Evolutionary conservation across 106 monocot genomes (phyloP).

Genomic region (Allium fistulosum): DNA sequence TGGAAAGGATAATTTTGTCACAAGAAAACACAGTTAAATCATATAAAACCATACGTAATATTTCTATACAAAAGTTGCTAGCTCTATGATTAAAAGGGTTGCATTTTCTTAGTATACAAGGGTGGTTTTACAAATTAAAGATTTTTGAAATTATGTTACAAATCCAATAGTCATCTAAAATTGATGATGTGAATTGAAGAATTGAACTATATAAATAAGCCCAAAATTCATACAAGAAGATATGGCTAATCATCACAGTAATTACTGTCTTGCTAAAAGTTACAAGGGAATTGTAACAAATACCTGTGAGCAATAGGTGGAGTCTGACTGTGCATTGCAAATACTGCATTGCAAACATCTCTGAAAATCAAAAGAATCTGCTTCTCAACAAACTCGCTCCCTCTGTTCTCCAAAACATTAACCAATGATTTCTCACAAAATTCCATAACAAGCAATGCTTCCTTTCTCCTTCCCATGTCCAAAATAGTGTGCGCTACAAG

Average conservation of each 20-base stretch:
- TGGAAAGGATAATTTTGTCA: too few species aligned
- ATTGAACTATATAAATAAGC: not conserved
- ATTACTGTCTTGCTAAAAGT: not conserved
- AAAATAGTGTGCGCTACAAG: constrained; percentile 57
- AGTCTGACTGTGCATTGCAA: constrained; percentile 90
- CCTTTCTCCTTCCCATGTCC: constrained; percentile 77
- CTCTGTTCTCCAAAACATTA: constrained; percentile 67
- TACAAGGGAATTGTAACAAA: not conserved
- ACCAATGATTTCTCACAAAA: constrained; percentile 94
- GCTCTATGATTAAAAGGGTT: too few species aligned
- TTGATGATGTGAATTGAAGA: too few species aligned
- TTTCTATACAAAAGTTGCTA: too few species aligned
- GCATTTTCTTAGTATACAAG: too few species aligned
- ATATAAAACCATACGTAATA: too few species aligned
- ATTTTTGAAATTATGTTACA: too few species aligned
- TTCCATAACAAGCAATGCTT: constrained; percentile 83
- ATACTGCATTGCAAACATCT: constrained; percentile 93
- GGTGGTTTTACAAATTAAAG: too few species aligned
- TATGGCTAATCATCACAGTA: not conserved
- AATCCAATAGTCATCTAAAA: too few species aligned
- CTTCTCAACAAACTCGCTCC: constrained; percentile 75
- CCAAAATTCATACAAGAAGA: not conserved
- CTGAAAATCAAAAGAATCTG: constrained; percentile 75
- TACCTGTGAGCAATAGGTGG: constrained; percentile 98
- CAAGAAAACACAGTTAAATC: too few species aligned